Percentiles rank a stretch among this genome's conserved stretches.
Evolutionary conservation across 2,329 filamentous ascomycete genomes (phyloP).

Genomic region (Ceratocystis ficicola): DNA sequence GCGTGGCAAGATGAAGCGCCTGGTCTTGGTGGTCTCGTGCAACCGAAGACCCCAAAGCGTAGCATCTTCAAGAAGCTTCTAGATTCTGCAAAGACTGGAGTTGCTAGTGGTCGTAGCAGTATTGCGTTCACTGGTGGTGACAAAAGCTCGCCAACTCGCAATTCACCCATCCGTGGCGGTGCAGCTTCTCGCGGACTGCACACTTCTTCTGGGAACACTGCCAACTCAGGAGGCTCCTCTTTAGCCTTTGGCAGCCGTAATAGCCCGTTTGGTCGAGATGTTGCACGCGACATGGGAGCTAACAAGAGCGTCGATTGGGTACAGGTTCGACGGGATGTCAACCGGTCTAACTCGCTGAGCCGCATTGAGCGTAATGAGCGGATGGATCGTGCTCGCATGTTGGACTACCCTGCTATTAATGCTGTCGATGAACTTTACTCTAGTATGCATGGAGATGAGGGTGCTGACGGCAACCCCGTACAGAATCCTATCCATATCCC

Average conservation of each 20-base stretch:
- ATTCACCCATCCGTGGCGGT: conserved; percentile 29
- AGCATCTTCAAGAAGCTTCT: conserved; percentile 95
- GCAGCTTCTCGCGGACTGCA: conserved; percentile 25
- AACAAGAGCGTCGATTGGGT: conserved; percentile 69
- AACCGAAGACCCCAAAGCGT: conserved; percentile 66
- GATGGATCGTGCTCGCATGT: conserved; percentile 82
- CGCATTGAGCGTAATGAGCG: conserved; percentile 76
- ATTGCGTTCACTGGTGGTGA: conserved; percentile 49
- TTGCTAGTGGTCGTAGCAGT: conserved; percentile 76
- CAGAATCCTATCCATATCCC: conserved; percentile 70
- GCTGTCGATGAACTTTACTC: conserved; percentile 83
- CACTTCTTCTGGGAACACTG: conserved; percentile 27
- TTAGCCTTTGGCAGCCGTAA: conserved; percentile 28
- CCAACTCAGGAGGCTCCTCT: conserved; percentile 25
- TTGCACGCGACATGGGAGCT: conserved; percentile 58
- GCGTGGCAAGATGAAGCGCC: conserved; percentile 54
- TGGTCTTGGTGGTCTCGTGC: conserved; percentile 64
- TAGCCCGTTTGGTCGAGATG: conserved; percentile 34
- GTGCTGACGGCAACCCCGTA: conserved; percentile 72
- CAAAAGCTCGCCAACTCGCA: conserved; percentile 14
- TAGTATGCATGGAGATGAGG: conserved; percentile 79
- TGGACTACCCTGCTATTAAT: conserved; percentile 77
- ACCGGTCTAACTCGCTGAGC: conserved; percentile 86
- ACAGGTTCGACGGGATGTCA: conserved; percentile 91
- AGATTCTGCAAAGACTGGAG: conserved; percentile 85